A percentile compares a stretch with the other conserved stretches of the same genome.
phyloP scores from a whole-genome alignment of 805 yeast species.

The Wickerhamomyces alni region DNA sequence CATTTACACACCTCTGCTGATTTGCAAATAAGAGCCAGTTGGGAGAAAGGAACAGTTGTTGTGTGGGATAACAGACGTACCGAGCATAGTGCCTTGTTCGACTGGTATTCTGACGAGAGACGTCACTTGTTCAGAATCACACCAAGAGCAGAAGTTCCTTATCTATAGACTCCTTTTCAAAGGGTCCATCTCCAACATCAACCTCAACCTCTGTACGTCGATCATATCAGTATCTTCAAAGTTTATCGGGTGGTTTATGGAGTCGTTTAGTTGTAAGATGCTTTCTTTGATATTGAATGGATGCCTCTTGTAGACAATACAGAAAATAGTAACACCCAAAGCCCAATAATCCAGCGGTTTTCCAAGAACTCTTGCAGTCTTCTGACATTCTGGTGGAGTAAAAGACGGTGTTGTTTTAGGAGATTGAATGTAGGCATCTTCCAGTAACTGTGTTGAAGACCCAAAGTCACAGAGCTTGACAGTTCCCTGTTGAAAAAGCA shows the following conservation, averaged over 20 bases:
- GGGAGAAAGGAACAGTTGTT: constrained; percentile 58
- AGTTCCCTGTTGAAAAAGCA: constrained; percentile 47
- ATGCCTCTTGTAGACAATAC: constrained; percentile 2
- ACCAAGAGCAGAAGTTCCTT: constrained; percentile 57
- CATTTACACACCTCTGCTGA: constrained; percentile 43
- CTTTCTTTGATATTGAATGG: constrained; percentile 1
- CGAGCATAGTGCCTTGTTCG: constrained; percentile 56
- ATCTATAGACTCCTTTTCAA: background rate
- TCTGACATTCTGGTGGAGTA: constrained; percentile 4
- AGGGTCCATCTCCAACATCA: background rate
- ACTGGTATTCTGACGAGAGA: constrained; percentile 52
- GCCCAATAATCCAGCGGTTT: constrained; percentile 10
- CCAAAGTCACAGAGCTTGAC: constrained; percentile 64
- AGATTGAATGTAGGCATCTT: too few relatives aligned
- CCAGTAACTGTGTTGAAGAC: constrained; percentile 35
- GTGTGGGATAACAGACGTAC: constrained; percentile 67
- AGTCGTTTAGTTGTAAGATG: background rate
- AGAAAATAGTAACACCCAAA: constrained; percentile 6
- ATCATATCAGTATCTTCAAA: background rate
- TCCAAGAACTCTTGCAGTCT: background rate
- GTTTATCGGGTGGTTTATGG: background rate
- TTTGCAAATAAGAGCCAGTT: constrained; percentile 53
- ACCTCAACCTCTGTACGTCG: background rate
- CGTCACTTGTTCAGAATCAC: constrained; percentile 64
- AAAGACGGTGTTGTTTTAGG: constrained; percentile 1